phyloP scores from a whole-genome alignment of 192 early-diverging fungal genomes.

The Diversispora eburnea region DNA sequence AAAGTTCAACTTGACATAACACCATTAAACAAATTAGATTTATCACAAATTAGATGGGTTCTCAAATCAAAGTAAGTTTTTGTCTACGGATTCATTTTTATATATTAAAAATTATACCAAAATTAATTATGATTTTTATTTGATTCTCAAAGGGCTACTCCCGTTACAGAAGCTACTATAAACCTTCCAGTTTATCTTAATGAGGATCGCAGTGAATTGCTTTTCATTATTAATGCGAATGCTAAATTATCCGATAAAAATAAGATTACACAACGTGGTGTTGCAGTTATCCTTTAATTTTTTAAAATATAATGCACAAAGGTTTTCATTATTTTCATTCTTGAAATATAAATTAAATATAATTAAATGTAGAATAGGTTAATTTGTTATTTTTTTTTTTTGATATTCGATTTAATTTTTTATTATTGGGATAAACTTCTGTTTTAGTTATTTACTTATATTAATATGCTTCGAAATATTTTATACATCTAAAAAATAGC shows the following conservation, averaged over 20 bases:
- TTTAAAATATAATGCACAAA: neutral
- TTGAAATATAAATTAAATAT: no score
- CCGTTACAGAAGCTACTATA: neutral
- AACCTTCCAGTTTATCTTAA: conserved; percentile 67
- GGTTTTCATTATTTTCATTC: no score
- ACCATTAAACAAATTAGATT: conserved; percentile 32
- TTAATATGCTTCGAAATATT: no score
- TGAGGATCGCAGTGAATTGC: conserved; percentile 51
- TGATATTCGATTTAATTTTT: no score
- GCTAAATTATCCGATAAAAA: conserved; percentile 36
- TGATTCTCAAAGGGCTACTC: neutral
- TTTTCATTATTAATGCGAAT: conserved; percentile 52
- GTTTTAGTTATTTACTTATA: no score
- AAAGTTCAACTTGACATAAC: conserved; percentile 33
- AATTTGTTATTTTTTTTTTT: no score
- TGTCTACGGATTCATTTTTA: no score
- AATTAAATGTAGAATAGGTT: no score
- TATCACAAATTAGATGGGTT: conserved; percentile 44
- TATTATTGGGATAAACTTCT: no score
- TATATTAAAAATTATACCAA: no score
- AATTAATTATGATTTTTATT: no score
- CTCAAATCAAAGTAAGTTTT: conserved; percentile 8
- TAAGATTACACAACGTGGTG: conserved; percentile 51
- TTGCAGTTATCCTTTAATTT: conserved; percentile 49
- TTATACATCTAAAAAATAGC: no score